phyloP scores from a whole-genome alignment of 1,284 basidiomycete genomes.

The Malassezia nana region DNA sequence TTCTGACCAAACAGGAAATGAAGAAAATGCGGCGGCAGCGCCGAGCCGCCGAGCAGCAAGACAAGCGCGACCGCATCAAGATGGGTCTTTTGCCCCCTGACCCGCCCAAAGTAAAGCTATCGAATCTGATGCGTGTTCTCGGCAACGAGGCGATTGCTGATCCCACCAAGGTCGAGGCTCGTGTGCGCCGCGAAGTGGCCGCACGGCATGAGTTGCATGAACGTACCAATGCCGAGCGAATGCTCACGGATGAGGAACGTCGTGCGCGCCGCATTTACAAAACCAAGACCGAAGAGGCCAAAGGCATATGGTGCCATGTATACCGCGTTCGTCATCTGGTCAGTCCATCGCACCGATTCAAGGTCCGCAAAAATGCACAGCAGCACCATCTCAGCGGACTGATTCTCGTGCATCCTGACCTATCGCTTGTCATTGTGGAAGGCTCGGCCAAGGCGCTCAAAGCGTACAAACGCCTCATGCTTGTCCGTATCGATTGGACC shows the following conservation, averaged over 20 bases:
- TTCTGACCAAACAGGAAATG: slow-evolving; percentile 60
- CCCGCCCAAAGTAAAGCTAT: slow-evolving; percentile 86
- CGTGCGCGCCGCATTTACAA: slow-evolving; percentile 65
- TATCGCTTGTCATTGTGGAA: slow-evolving; percentile 86
- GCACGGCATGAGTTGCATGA: slow-evolving; percentile 79
- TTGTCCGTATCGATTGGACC: slow-evolving; percentile 84
- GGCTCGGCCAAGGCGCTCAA: slow-evolving; percentile 76
- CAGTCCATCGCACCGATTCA: slow-evolving; percentile 90
- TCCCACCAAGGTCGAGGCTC: slow-evolving; percentile 90
- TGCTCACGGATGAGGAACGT: slow-evolving; percentile 79
- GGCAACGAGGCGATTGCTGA: slow-evolving; percentile 94
- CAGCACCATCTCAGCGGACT: slow-evolving; percentile 78
- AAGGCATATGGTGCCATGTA: slow-evolving; percentile 72
- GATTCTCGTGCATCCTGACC: slow-evolving; percentile 75
- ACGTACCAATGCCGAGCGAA: slow-evolving; percentile 78
- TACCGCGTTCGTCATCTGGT: slow-evolving; percentile 77
- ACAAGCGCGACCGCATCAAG: slow-evolving; percentile 85
- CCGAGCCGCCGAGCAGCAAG: slow-evolving; percentile 77
- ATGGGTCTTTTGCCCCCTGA: slow-evolving; percentile 95
- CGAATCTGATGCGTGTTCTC: slow-evolving; percentile 94
- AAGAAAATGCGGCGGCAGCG: slow-evolving; percentile 91
- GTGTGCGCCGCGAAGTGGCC: slow-evolving; percentile 82
- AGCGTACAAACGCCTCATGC: slow-evolving; percentile 78
- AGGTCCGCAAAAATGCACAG: slow-evolving; percentile 89
- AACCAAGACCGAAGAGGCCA: slow-evolving; percentile 58